Evolutionary conservation across 2,329 filamentous ascomycete genomes (phyloP).

Genomic region (Xylaria sp.): DNA sequence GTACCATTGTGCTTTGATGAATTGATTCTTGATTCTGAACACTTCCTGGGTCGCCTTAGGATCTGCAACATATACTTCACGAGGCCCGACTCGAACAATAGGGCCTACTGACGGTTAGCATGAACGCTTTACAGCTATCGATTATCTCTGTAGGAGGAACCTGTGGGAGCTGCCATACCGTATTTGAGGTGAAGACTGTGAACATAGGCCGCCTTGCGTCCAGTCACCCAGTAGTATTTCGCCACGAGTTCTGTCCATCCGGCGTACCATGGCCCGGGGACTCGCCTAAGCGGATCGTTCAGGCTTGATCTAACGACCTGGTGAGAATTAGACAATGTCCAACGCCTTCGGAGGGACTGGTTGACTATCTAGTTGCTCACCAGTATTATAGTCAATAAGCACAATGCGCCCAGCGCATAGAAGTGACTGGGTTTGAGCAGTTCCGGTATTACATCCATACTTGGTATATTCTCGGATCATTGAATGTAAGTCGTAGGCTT

Average conservation of each 20-base stretch:
- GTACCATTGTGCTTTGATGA: constrained; percentile 43
- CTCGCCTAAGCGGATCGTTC: constrained; percentile 33
- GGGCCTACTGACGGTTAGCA: constrained; percentile 38
- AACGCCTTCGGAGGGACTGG: not conserved
- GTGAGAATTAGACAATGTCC: not conserved
- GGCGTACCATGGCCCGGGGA: constrained; percentile 42
- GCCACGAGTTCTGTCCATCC: constrained; percentile 33
- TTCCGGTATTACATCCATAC: constrained; percentile 15
- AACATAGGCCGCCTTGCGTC: constrained; percentile 37
- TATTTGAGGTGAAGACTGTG: constrained; percentile 47
- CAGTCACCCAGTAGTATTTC: constrained; percentile 33
- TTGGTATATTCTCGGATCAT: not conserved
- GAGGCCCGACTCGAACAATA: constrained; percentile 46
- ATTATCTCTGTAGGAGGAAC: not conserved
- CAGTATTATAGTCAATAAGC: constrained; percentile 26
- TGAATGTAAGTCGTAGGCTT: not conserved
- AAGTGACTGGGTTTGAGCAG: constrained; percentile 22
- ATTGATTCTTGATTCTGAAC: constrained; percentile 44
- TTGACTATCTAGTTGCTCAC: constrained; percentile 23
- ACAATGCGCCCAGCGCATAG: constrained; percentile 23
- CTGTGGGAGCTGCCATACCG: constrained; percentile 29
- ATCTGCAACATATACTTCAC: constrained; percentile 45
- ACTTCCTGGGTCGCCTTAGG: constrained; percentile 39
- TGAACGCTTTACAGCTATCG: not conserved
- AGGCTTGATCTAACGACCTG: constrained; percentile 26